A percentile compares a stretch with the other conserved stretches of the same genome.
phyloP scores from a whole-genome alignment of 192 early-diverging fungal genomes.

The Backusella tarrabulga region DNA sequence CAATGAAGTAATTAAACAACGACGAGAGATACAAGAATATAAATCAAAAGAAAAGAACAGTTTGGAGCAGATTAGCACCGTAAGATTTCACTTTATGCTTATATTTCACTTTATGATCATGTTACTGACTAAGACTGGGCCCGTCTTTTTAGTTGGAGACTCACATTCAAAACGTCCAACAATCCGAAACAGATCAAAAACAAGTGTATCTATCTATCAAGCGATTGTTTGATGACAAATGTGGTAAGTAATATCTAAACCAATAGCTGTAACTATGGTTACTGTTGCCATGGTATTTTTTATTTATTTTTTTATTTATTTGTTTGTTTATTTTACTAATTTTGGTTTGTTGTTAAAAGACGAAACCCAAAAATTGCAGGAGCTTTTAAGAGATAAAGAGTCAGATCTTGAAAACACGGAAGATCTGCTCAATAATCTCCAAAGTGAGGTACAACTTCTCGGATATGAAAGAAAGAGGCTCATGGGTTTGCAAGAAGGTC shows the following conservation, averaged over 20 bases:
- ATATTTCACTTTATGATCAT: background rate
- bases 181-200: constrained; percentile 38
- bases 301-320: background rate
- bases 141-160: constrained; percentile 31
- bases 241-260: constrained; percentile 23
- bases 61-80: constrained; percentile 40
- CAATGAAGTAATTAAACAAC: constrained; percentile 31
- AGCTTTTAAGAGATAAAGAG: constrained; percentile 37
- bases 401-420: constrained; percentile 32
- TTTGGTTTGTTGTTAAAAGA: constrained; percentile 13
- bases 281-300: background rate
- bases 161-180: constrained; percentile 36
- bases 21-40: constrained; percentile 41
- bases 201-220: constrained; percentile 42
- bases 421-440: constrained; percentile 26
- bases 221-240: constrained; percentile 40
- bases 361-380: constrained; percentile 44
- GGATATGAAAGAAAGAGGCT: constrained; percentile 39
- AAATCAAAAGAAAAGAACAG: constrained; percentile 45
- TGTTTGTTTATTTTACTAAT: background rate
- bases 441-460: constrained; percentile 28
- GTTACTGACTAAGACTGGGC: background rate
- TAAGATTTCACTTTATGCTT: constrained; percentile 7
- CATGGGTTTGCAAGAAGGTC: constrained; percentile 15
- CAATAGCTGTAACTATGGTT: background rate